Conservation (phyloP, 208 protist genomes). For the Willaertia magna region DNA sequence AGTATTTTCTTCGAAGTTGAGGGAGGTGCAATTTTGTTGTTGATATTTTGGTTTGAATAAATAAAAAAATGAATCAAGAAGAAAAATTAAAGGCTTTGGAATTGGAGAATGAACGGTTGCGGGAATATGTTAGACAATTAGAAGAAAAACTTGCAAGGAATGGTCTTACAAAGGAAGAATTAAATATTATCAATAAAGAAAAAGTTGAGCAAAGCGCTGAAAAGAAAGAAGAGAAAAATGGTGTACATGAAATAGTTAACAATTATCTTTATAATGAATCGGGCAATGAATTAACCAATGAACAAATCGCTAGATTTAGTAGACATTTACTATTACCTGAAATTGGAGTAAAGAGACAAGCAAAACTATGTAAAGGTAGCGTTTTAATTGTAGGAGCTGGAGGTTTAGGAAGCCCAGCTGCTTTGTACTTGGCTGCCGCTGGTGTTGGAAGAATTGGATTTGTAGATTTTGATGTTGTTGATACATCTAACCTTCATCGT, state of each 20-base stretch:
- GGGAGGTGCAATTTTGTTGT: too few relatives aligned
- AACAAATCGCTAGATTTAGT: not conserved
- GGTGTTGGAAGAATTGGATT: conserved; percentile 71
- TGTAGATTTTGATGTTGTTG: conserved; percentile 78
- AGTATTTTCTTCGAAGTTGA: too few relatives aligned
- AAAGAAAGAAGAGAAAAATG: not conserved
- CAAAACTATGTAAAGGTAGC: conserved; percentile 33
- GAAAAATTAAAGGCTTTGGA: too few relatives aligned
- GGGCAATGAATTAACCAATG: not conserved
- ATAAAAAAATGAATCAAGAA: too few relatives aligned
- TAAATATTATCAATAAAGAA: not conserved
- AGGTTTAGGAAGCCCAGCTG: conserved; percentile 75
- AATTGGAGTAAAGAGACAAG: conserved; percentile 20
- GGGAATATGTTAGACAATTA: not conserved
- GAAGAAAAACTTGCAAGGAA: not conserved
- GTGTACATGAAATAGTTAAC: not conserved
- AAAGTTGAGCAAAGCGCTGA: not conserved
- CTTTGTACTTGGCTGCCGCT: conserved; percentile 74
- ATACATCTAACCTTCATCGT: conserved; percentile 76
- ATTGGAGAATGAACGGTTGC: not conserved
- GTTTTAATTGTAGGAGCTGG: conserved; percentile 79
- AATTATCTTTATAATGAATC: not conserved
- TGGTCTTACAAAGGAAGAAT: not conserved
- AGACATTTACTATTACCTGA: not conserved
- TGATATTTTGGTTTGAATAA: too few relatives aligned